Evolutionary conservation across 305 asterid species (phyloP).

Genomic region (Stenogyne calaminthoides): DNA sequence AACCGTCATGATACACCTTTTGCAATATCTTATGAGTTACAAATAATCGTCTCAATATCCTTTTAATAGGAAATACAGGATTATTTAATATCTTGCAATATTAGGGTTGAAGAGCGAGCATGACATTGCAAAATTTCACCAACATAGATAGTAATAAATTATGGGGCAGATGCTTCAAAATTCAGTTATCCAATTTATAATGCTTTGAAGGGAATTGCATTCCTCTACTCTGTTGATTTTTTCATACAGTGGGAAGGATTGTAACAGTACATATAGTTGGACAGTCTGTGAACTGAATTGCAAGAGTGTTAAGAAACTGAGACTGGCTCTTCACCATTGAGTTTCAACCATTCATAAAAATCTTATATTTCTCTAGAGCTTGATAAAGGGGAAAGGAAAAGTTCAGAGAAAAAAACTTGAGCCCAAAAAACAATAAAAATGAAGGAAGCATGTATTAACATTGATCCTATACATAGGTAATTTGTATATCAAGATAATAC

Average conservation of each 20-base stretch:
- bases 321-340: neutral
- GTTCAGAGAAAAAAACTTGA: neutral
- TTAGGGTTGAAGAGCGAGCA: neutral
- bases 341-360: neutral
- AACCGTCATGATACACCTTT: constrained; percentile 13
- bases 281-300: constrained; percentile 12
- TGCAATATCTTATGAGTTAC: constrained; percentile 9
- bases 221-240: neutral
- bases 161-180: neutral
- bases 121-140: constrained; percentile 27
- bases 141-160: constrained; percentile 9
- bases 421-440: constrained; percentile 8
- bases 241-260: neutral
- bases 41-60: constrained; percentile 13
- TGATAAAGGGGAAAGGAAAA: neutral
- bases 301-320: constrained; percentile 1
- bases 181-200: neutral
- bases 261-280: neutral
- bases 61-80: constrained; percentile 9
- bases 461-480: constrained; percentile 20
- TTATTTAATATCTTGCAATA: constrained; percentile 18
- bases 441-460: constrained; percentile 18
- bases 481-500: constrained; percentile 11
- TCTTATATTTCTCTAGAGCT: neutral
- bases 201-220: constrained; percentile 5